Percentiles rank a stretch among this genome's conserved stretches.
These are phyloP conservation scores for Forsythia suspensa DNA, from an alignment of 257 asterid species.

Conservation along the genomic window DNA sequence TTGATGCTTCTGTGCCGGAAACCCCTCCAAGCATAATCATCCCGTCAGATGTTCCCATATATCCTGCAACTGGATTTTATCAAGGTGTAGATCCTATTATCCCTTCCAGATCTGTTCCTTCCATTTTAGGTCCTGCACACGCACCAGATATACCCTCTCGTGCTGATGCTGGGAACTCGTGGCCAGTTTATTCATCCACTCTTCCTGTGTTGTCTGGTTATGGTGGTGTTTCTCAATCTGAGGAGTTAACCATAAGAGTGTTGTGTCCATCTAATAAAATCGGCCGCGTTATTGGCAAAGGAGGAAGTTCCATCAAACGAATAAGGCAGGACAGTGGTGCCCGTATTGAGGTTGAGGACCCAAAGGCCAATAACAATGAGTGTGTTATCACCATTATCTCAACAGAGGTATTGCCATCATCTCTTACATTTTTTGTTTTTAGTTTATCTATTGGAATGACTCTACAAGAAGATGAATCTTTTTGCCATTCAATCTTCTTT, in stretches of 20 bases:
- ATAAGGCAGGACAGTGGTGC: conserved; percentile 91
- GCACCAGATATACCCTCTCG: conserved; percentile 62
- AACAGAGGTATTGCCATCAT: conserved; percentile 58
- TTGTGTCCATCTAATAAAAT: conserved; percentile 74
- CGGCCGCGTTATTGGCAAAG: conserved; percentile 95
- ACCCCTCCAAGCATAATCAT: conserved; percentile 83
- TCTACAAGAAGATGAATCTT: neutral
- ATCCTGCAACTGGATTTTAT: conserved; percentile 77
- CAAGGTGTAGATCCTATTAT: conserved; percentile 54
- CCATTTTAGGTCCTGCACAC: conserved; percentile 65
- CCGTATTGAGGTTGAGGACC: conserved; percentile 82
- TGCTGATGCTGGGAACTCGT: conserved; percentile 65
- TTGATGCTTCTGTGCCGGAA: conserved; percentile 63
- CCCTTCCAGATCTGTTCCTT: conserved; percentile 57
- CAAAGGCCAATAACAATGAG: conserved; percentile 60
- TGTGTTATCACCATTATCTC: conserved; percentile 74
- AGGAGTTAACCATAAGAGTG: conserved; percentile 69
- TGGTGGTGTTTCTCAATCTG: conserved; percentile 52
- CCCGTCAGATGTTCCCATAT: conserved; percentile 84
- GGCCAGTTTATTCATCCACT: conserved; percentile 80
- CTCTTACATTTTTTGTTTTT: neutral
- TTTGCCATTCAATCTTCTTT: neutral
- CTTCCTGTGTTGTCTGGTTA: conserved; percentile 82
- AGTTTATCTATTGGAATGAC: neutral
- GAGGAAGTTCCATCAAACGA: conserved; percentile 73